Percentiles rank a stretch among this genome's conserved stretches.
Conservation (phyloP, 805 yeast species). For the Pichia membranifaciens region DNA sequence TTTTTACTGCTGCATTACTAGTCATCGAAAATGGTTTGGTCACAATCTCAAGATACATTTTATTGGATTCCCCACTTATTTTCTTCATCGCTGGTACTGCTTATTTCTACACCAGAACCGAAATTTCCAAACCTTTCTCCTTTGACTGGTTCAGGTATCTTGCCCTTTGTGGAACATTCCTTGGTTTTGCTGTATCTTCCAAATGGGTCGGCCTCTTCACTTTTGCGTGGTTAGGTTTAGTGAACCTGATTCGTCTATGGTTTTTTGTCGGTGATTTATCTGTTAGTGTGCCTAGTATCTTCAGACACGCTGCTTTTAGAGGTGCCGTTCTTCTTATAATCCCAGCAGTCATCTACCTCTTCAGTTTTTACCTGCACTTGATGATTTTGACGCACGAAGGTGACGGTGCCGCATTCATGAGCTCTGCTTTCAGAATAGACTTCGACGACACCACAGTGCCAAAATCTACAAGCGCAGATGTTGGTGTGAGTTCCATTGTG, state of each 20-base stretch:
- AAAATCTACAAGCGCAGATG: conserved; percentile 50
- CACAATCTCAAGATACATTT: conserved; percentile 69
- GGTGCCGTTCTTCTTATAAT: conserved; percentile 49
- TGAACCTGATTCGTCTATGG: conserved; percentile 62
- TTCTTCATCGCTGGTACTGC: conserved; percentile 71
- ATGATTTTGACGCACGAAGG: conserved; percentile 52
- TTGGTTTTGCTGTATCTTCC: conserved; percentile 68
- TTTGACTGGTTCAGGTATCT: conserved; percentile 53
- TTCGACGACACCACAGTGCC: conserved; percentile 60
- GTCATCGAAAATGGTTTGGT: conserved; percentile 62
- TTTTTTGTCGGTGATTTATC: conserved; percentile 65
- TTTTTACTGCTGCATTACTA: conserved; percentile 49
- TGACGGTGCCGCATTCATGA: conserved; percentile 66
- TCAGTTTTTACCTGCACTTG: conserved; percentile 62
- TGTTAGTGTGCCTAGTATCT: conserved; percentile 38
- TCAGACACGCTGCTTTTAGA: conserved; percentile 46
- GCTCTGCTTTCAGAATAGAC: conserved; percentile 64
- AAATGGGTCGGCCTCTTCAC: conserved; percentile 87
- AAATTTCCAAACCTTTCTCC: conserved; percentile 57
- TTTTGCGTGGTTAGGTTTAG: conserved; percentile 66
- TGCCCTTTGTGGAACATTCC: conserved; percentile 57
- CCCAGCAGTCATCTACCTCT: conserved; percentile 50
- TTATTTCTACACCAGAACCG: conserved; percentile 61
- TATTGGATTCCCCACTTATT: conserved; percentile 69
- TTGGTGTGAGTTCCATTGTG: conserved; percentile 66